Base-by-base conservation (phyloP, 2,329 filamentous ascomycete genomes). In the Fusarium duplospermum region DNA sequence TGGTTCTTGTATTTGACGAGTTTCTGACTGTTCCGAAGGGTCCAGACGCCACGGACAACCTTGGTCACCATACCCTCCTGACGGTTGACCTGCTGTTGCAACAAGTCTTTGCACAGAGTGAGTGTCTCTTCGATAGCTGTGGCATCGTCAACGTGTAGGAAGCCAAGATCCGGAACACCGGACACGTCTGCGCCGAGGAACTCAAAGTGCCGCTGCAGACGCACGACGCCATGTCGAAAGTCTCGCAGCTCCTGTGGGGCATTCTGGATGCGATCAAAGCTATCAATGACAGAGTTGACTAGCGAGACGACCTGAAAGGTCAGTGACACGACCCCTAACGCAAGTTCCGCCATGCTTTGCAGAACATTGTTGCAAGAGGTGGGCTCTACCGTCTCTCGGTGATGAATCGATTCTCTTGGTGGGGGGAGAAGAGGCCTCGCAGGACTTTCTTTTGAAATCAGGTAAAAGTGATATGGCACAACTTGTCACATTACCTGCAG, bases 221-320 rank as follows among this genome's bases (percentile, higher is more conserved):
- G 67, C 35, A 60, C 16, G 22, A 47, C 67, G 27, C 64, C 24
- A 29, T 58, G 64, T 18, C 59, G 64, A 35, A 70, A 70, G 59
- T 70, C 67, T 14, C 59, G 56, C 22, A 70, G 33, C 29, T 70
- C 67, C 22, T 40, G 64, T 27, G 67, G 67, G 9, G 67, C 64
- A 31, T 70, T 70, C 56, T 70, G 60, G 20, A 68, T 22, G 2
- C 64, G 45, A 45, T 70, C 67, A 20, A 70, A 70, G 16, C 18
- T 68, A 10, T 67, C 36, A 29, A 67, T 68, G 33, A 67, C 64
- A 7, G 54, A 45, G 31, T 70, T 66, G 3, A 60, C 67, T 40
- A 70, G 64, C 16, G 27, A 40, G 11, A 70, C 22, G 13, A 70
- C 67, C 36, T 64, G 57, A 14, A 69, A 14, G 22, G 27, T 58